Percentiles rank a stretch among this genome's conserved stretches.
phyloP scores from a whole-genome alignment of 1,284 basidiomycete species.

The Puccinia novopanici region DNA sequence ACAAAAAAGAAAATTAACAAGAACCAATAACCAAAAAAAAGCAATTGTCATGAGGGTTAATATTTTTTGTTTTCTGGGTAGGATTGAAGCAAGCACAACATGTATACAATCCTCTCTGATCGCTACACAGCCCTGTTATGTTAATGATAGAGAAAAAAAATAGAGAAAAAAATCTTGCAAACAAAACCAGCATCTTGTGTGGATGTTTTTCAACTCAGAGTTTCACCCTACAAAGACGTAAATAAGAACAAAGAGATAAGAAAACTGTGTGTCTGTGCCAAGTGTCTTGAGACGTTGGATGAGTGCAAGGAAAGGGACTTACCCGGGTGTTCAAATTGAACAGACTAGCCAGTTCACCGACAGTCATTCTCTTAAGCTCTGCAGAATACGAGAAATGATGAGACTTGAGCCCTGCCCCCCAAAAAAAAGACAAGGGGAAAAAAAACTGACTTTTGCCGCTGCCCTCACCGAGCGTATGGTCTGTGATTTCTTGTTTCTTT shows the following conservation, averaged over 20 bases:
- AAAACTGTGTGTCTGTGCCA: neutral
- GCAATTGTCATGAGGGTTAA: too few relatives aligned
- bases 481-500: constrained; percentile 59
- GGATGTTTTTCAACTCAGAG: neutral
- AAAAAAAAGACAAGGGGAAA: neutral
- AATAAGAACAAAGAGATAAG: too few relatives aligned
- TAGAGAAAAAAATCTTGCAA: neutral
- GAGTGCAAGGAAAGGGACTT: neutral
- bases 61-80: too few relatives aligned
- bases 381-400: too few relatives aligned
- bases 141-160: too few relatives aligned
- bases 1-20: too few relatives aligned
- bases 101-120: too few relatives aligned
- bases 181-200: neutral
- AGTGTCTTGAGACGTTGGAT: neutral
- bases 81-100: too few relatives aligned
- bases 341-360: constrained; percentile 6
- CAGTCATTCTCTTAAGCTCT: constrained; percentile 21
- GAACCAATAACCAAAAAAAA: too few relatives aligned
- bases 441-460: constrained; percentile 52
- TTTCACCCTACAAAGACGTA: neutral
- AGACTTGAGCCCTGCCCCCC: neutral
- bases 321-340: constrained; percentile 7
- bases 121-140: too few relatives aligned
- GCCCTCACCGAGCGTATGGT: constrained; percentile 61